Evolutionary conservation across 345 rosid genomes (phyloP).

Genomic region (Heritiera littoralis): DNA sequence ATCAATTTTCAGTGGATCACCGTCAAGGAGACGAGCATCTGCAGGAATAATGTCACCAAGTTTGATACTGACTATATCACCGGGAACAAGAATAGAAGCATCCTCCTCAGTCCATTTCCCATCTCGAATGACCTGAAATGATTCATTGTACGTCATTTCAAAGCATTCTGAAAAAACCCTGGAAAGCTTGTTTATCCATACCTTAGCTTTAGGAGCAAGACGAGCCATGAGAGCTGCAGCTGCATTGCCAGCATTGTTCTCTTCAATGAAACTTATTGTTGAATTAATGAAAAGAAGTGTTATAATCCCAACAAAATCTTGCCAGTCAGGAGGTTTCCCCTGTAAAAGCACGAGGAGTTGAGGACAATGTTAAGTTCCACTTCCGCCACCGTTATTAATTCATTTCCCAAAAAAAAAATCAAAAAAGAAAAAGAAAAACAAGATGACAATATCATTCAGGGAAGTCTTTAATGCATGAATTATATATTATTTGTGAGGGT

Average conservation of each 20-base stretch:
- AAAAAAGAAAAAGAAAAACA: background rate
- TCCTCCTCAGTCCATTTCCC: constrained; percentile 68
- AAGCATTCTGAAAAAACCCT: background rate
- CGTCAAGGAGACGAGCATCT: constrained; percentile 69
- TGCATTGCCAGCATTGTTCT: constrained; percentile 72
- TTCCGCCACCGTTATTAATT: background rate
- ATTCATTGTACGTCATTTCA: background rate
- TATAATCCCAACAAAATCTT: constrained; percentile 66
- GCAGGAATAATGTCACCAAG: constrained; percentile 75
- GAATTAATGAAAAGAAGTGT: constrained; percentile 60
- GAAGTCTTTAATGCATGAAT: background rate
- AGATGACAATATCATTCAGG: background rate
- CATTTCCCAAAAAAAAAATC: background rate
- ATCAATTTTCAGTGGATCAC: constrained; percentile 70
- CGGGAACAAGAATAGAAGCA: constrained; percentile 67
- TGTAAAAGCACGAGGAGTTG: constrained; percentile 16
- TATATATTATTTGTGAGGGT: background rate
- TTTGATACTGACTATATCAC: constrained; percentile 67
- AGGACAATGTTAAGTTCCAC: background rate
- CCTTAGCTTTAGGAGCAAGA: constrained; percentile 67
- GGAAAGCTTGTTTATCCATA: constrained; percentile 11
- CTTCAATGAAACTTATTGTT: constrained; percentile 68
- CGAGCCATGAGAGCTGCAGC: constrained; percentile 70
- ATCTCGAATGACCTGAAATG: constrained; percentile 52
- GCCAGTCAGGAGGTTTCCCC: constrained; percentile 74